phyloP scores from a whole-genome alignment of 2,329 filamentous ascomycete species.

The Lasiodiplodia sp. region DNA sequence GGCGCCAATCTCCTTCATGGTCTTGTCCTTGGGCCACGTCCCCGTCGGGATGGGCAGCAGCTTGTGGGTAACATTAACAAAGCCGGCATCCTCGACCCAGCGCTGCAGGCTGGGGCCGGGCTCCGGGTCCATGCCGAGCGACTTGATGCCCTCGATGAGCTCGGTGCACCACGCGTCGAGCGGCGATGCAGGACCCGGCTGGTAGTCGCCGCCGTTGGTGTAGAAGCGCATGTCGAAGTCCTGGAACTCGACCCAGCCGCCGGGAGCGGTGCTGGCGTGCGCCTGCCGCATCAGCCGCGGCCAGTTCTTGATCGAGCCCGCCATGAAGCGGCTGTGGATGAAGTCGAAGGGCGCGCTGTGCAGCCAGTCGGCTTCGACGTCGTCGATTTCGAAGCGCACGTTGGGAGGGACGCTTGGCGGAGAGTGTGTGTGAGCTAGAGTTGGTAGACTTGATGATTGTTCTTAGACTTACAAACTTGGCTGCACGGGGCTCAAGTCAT shows the following conservation, averaged over 20 bases:
- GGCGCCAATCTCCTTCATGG: constrained; percentile 39
- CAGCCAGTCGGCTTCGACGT: constrained; percentile 47
- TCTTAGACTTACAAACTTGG: constrained; percentile 37
- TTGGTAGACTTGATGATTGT: constrained; percentile 47
- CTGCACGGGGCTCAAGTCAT: constrained; percentile 56
- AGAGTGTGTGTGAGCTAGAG: constrained; percentile 55
- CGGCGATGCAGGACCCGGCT: constrained; percentile 30
- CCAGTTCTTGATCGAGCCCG: constrained; percentile 37
- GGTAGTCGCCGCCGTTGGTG: constrained; percentile 6
- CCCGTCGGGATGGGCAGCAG: constrained; percentile 40
- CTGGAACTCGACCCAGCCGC: constrained; percentile 41
- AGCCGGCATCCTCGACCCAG: constrained; percentile 42
- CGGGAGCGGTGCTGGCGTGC: constrained; percentile 5
- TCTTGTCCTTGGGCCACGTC: constrained; percentile 36
- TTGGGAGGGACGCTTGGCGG: constrained; percentile 58
- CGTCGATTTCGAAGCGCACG: constrained; percentile 59
- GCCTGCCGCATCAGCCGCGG: constrained; percentile 34
- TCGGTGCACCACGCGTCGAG: constrained; percentile 30
- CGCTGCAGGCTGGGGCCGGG: constrained; percentile 38
- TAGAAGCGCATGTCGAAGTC: constrained; percentile 31
- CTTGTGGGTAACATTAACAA: constrained; percentile 44
- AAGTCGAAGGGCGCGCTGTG: constrained; percentile 38
- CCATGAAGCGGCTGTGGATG: constrained; percentile 35
- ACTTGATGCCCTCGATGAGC: background rate
- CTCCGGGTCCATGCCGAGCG: background rate